Evolutionary conservation across 768 basidiomycete species (phyloP), one percentile per base, ranked within the genome.

Genomic region (Tulasnella sp.): DNA sequence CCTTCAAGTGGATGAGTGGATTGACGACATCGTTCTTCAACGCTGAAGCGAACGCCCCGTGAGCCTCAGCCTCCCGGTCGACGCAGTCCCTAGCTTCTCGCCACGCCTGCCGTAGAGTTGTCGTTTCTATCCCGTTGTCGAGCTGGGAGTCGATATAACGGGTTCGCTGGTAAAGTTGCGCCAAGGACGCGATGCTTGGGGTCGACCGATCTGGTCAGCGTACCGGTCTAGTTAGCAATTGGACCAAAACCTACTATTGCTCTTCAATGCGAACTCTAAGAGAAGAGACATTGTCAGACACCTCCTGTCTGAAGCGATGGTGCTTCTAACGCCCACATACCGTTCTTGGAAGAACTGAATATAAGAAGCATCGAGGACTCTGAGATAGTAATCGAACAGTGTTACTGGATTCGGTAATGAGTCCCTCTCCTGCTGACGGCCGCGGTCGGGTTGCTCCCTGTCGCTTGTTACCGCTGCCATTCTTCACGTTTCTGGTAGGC

Each of bases 331-430:
- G 74, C 74, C 72, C 88, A 82, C 64, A 28, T 82, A 93, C 95
- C 96, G 89, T 88, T 96, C 96, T 85, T 91, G 90, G 86, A 97
- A 96, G 88, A 96, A 97, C 80, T 84, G 87, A 80, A 97, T 88
- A 85, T 95, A 96, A 4, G 93, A 93, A 83, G 96, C 93, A 60
- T 89, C 82, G 94, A 85, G 82, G 91, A 69, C 87, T 81, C 88
- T 90, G 48, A 96, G 90, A 83, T 95, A 91, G 58, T 89, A 84
- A 77, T 96, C 94, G 83, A 94, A 95, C 78, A 92, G 86, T 0
- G 91, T 89, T 44, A 94, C 86, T 4, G 93, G 93, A 40, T 80
- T 80, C 11, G 79, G 79, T 48, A 80, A n/a, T 6, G 58, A 69
- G 37, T 78, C 77, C 37, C 77, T 34, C 58, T 78, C 77, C 40